These are phyloP conservation scores for Candida berthetii DNA, from an alignment of 805 yeast species.

Conservation along the genomic window DNA sequence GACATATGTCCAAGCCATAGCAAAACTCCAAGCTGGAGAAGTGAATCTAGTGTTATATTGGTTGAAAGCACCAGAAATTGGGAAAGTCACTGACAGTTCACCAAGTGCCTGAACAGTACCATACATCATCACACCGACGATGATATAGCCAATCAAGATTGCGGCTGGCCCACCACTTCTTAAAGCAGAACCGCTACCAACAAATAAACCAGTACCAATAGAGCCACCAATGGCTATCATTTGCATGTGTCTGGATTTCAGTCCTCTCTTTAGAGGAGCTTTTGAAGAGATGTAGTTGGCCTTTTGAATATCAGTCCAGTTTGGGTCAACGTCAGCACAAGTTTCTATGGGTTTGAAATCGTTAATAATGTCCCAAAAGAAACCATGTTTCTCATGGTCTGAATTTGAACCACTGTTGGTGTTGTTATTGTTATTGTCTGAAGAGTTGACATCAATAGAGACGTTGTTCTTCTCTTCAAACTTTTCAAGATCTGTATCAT, in stretches of 20 bases:
- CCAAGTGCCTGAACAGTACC: slow-evolving; percentile 47
- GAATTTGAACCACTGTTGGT: too few species aligned
- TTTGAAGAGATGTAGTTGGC: slow-evolving; percentile 36
- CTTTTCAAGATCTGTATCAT: too few species aligned
- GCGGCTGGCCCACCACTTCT: slow-evolving; percentile 57
- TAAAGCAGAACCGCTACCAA: slow-evolving; percentile 52
- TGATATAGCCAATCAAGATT: slow-evolving; percentile 42
- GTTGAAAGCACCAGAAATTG: slow-evolving; percentile 42
- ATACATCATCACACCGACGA: slow-evolving; percentile 48
- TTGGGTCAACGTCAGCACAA: slow-evolving; percentile 10
- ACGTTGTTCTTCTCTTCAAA: too few species aligned
- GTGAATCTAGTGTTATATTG: slow-evolving; percentile 38
- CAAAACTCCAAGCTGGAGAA: slow-evolving; percentile 45
- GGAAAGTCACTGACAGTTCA: slow-evolving; percentile 41
- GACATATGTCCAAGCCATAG: slow-evolving; percentile 41
- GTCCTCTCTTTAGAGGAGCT: slow-evolving; percentile 45
- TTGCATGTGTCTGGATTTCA: slow-evolving; percentile 49
- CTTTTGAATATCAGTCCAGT: slow-evolving; percentile 28
- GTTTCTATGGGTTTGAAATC: too few species aligned
- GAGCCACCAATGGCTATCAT: slow-evolving; percentile 63
- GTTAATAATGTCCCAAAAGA: too few species aligned
- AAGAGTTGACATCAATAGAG: too few species aligned
- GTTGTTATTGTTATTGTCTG: too few species aligned
- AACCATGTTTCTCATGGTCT: too few species aligned
- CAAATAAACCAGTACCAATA: slow-evolving; percentile 61